Percentiles rank a stretch among this genome's conserved stretches.
These are phyloP conservation scores for Xylariales sp. DNA, from an alignment of 2,329 filamentous ascomycete species.

Conservation along the genomic window DNA sequence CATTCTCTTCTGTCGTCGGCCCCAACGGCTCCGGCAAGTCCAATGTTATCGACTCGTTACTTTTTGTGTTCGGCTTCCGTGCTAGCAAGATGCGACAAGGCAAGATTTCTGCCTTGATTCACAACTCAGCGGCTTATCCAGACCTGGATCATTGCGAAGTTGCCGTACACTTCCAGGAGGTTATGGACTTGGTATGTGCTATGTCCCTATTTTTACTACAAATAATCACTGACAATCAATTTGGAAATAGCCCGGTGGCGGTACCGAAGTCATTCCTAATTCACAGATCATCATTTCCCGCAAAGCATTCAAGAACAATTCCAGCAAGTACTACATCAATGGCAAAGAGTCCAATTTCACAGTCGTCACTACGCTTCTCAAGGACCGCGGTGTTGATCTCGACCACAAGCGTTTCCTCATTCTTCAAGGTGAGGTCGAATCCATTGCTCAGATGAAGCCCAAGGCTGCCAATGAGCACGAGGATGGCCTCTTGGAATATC, in stretches of 20 bases:
- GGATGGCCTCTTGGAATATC: slow-evolving; percentile 90
- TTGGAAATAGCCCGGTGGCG: slow-evolving; percentile 63
- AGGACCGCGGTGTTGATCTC: slow-evolving; percentile 85
- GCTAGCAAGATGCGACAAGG: slow-evolving; percentile 99
- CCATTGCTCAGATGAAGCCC: slow-evolving; percentile 98
- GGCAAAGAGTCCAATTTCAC: slow-evolving; percentile 87
- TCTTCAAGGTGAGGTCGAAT: slow-evolving; percentile 95
- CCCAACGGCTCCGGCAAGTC: slow-evolving; percentile 98
- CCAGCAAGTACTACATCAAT: slow-evolving; percentile 98
- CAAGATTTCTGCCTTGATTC: slow-evolving; percentile 95
- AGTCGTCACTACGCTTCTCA: slow-evolving; percentile 79
- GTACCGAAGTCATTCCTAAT: slow-evolving; percentile 72
- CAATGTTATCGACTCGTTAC: slow-evolving; percentile 94
- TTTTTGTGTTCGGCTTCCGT: slow-evolving; percentile 98
- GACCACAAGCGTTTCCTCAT: slow-evolving; percentile 99
- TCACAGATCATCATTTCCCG: slow-evolving; percentile 86
- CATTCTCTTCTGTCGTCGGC: slow-evolving; percentile 95
- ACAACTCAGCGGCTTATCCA: slow-evolving; percentile 87
- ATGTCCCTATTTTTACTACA: too few species aligned
- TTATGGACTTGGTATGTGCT: slow-evolving; percentile 69
- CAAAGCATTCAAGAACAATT: slow-evolving; percentile 95
- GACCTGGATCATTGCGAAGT: slow-evolving; percentile 91
- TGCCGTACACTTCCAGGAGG: slow-evolving; percentile 92
- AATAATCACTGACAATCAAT: slow-evolving; percentile 22
- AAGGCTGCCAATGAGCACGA: slow-evolving; percentile 95